Evolutionary conservation across 495 filamentous ascomycete species (phyloP).

Genomic region (Evansstolkia leycettana): DNA sequence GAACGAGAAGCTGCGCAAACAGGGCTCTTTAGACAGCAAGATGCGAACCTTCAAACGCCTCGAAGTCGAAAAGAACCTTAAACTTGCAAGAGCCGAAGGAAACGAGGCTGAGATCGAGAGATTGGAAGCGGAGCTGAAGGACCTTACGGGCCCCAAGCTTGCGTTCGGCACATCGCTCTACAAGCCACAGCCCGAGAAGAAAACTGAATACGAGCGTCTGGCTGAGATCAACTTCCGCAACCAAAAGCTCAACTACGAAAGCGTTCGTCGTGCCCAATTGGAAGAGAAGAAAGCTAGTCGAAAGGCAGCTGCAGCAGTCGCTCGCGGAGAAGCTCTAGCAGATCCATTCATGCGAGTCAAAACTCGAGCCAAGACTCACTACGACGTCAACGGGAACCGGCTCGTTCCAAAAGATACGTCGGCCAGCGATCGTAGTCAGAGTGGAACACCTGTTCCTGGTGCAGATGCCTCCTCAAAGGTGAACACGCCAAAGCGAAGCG

Average conservation of each 20-base stretch:
- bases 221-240: conserved; percentile 66
- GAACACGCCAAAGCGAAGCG: conserved; percentile 18
- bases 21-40: conserved; percentile 48
- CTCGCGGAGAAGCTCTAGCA: conserved; percentile 36
- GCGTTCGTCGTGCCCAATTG: conserved; percentile 73
- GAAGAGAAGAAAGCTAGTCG: conserved; percentile 58
- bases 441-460: conserved; percentile 30
- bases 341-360: conserved; percentile 51
- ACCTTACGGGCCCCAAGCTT: conserved; percentile 53
- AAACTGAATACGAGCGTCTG: conserved; percentile 59
- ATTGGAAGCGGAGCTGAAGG: conserved; percentile 55
- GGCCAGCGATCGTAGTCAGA: conserved; percentile 28
- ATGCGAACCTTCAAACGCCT: conserved; percentile 51
- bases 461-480: conserved; percentile 14
- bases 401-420: conserved; percentile 8
- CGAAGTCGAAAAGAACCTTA: conserved; percentile 45
- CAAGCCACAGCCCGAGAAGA: conserved; percentile 29
- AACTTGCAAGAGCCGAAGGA: conserved; percentile 48
- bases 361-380: conserved; percentile 48
- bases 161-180: conserved; percentile 51
- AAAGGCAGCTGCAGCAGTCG: conserved; percentile 41
- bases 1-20: conserved; percentile 58
- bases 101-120: conserved; percentile 47
- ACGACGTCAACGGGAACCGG: conserved; percentile 36
- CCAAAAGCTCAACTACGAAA: conserved; percentile 65